A percentile compares a stretch with the other conserved stretches of the same genome.
phyloP scores from a whole-genome alignment of 139 green algal species.

The Nannochloris sp. region DNA sequence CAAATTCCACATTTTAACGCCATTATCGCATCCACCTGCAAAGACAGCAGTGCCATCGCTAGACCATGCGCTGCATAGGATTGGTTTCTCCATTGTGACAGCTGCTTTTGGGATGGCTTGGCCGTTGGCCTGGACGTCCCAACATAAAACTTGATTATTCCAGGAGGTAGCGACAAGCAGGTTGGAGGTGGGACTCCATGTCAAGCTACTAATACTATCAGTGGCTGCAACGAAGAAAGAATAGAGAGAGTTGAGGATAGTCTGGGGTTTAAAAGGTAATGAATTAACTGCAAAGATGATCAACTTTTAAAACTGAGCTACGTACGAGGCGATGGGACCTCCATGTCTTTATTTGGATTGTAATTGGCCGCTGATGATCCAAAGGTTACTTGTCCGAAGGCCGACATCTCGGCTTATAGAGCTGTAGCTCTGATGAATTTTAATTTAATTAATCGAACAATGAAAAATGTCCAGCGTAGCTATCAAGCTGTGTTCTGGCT shows the following conservation, averaged over 20 bases:
- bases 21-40: conserved; percentile 80
- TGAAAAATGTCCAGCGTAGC: too few relatives aligned
- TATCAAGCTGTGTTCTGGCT: too few relatives aligned
- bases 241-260: background rate
- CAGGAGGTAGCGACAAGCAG: conserved; percentile 76
- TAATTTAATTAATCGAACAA: too few relatives aligned
- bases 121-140: conserved; percentile 57
- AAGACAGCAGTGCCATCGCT: conserved; percentile 75
- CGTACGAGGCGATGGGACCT: conserved; percentile 51
- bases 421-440: too few relatives aligned
- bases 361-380: conserved; percentile 14
- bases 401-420: conserved; percentile 13
- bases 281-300: background rate
- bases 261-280: background rate
- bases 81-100: conserved; percentile 65
- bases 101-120: conserved; percentile 73
- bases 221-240: conserved; percentile 18
- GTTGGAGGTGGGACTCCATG: conserved; percentile 80
- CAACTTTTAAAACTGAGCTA: background rate
- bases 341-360: conserved; percentile 78
- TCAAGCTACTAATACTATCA: conserved; percentile 79
- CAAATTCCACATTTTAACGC: conserved; percentile 90
- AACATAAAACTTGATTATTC: conserved; percentile 61
- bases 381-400: conserved; percentile 6
- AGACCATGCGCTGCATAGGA: conserved; percentile 83